Evolutionary conservation across 1,284 basidiomycete genomes (phyloP), one percentile per base, ranked within the genome.

Genomic region (Tilletiaria anomala): DNA sequence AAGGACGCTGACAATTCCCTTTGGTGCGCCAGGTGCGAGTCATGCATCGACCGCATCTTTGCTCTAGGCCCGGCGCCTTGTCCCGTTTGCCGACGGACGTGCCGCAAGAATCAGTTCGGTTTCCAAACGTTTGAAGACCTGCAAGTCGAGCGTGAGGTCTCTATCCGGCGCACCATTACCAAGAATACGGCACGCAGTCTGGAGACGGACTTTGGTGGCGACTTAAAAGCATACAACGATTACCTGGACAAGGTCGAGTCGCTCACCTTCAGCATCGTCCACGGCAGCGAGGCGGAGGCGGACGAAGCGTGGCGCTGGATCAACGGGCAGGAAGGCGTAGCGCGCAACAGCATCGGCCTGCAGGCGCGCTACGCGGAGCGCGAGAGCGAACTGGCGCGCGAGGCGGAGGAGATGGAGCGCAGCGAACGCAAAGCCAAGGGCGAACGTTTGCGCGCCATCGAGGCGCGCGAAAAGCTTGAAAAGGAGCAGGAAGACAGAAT

Each of bases 41-140:
- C 37, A 12, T 99, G 93, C 68, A 94, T 99, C 60, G 93, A 97
- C 68, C 78, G 89, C 6, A 70, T 97, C 35, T 99, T 93, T 68
- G 89, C 87, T 1, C 76, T 96, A 2, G 91, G 93, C 3, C 91
- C 93, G 1, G 89, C 87, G 11, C 86, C 87, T 5, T 97, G 93
- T 73, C 93, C 93, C 10, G 80, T 85, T 48, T 99, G 93, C 68
- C 77, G 76, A 39, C 82, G 81, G 56, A 78, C 83, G n/a, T 73
- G 94, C 40, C 74, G 93, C 22, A 97, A 96, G 68, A 75, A 86
- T 32, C 85, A 87, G 19, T 99, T 97, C 62, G 82, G 80, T 16
- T 84, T 86, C 3, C 93, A 96, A 69, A 96, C 89, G 0, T 99
- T 97, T 54, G 88, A 96, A 69, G 91, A 97, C 67, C 73, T 99